Percentiles rank a stretch among this genome's conserved stretches.
These are phyloP conservation scores for Xanthoconium separans DNA, from an alignment of 1,284 basidiomycete species.

Conservation along the genomic window DNA sequence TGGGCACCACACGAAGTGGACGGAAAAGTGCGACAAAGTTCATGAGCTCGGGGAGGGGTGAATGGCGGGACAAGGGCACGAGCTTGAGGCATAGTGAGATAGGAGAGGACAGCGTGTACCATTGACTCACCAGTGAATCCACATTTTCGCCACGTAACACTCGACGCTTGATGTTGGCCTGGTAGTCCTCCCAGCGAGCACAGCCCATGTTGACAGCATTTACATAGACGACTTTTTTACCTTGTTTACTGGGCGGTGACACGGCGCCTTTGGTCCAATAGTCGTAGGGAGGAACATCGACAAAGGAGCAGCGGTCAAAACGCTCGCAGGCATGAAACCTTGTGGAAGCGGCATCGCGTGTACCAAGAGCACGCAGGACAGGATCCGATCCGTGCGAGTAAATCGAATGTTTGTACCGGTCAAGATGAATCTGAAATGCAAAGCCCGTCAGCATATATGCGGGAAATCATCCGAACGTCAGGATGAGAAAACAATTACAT, in stretches of 20 bases:
- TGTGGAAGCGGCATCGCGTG: slow-evolving; percentile 55
- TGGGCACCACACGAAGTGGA: slow-evolving; percentile 74
- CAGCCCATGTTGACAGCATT: slow-evolving; percentile 71
- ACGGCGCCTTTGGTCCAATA: slow-evolving; percentile 5
- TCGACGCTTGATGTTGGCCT: slow-evolving; percentile 42
- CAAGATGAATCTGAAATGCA: slow-evolving; percentile 75
- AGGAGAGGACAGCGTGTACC: not conserved
- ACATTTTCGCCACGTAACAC: slow-evolving; percentile 44
- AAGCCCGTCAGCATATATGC: slow-evolving; percentile 15
- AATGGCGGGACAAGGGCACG: slow-evolving; percentile 83
- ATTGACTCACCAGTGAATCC: slow-evolving; percentile 53
- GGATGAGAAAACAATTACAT: slow-evolving; percentile 38
- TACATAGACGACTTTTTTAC: slow-evolving; percentile 68
- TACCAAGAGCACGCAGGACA: slow-evolving; percentile 63
- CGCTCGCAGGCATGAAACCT: slow-evolving; percentile 93
- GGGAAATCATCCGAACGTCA: not conserved
- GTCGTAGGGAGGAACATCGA: slow-evolving; percentile 42
- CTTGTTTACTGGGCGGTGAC: slow-evolving; percentile 37
- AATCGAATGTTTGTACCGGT: slow-evolving; percentile 79
- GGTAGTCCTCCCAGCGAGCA: slow-evolving; percentile 62
- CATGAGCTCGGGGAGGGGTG: slow-evolving; percentile 80
- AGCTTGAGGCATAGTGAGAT: slow-evolving; percentile 46
- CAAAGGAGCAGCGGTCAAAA: slow-evolving; percentile 68
- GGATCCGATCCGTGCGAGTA: slow-evolving; percentile 64
- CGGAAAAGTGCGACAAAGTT: slow-evolving; percentile 77